Conservation (phyloP, 495 filamentous ascomycete species). For the Alectoria sarmentosa region DNA sequence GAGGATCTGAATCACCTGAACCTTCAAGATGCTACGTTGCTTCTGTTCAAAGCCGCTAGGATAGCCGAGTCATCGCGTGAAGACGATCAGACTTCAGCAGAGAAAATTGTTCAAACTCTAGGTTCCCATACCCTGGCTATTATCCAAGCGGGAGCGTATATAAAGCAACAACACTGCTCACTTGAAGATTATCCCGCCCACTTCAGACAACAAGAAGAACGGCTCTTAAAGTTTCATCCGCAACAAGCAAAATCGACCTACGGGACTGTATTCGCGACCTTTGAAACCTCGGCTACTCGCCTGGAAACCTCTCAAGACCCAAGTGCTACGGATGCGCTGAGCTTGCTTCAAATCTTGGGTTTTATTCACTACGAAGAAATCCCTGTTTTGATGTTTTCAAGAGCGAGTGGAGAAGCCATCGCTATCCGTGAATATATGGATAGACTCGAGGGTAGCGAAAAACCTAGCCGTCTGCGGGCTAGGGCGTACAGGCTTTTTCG, state of each 20-base stretch:
- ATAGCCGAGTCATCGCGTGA: background rate
- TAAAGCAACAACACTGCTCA: background rate
- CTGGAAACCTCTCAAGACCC: slow-evolving; percentile 20
- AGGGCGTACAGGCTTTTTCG: no score
- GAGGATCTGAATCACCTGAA: slow-evolving; percentile 29
- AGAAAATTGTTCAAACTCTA: slow-evolving; percentile 1
- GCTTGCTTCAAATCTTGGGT: slow-evolving; percentile 29
- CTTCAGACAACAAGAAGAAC: background rate
- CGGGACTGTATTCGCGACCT: slow-evolving; percentile 29
- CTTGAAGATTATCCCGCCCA: slow-evolving; percentile 12
- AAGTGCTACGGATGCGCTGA: slow-evolving; percentile 22
- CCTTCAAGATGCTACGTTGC: slow-evolving; percentile 27
- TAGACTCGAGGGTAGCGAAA: no score
- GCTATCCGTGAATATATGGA: background rate
- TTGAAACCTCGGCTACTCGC: slow-evolving; percentile 27
- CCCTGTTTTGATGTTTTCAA: background rate
- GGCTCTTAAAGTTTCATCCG: slow-evolving; percentile 6
- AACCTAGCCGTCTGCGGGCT: no score
- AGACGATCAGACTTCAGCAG: background rate
- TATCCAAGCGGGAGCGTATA: slow-evolving; percentile 17
- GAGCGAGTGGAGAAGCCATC: background rate
- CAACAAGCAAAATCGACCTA: slow-evolving; percentile 13
- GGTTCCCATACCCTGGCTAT: slow-evolving; percentile 17
- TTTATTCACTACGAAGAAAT: slow-evolving; percentile 19
- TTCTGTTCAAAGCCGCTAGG: slow-evolving; percentile 30